Conservation (phyloP, 2,329 filamentous ascomycete species). For the Hyphodiscus sp. region DNA sequence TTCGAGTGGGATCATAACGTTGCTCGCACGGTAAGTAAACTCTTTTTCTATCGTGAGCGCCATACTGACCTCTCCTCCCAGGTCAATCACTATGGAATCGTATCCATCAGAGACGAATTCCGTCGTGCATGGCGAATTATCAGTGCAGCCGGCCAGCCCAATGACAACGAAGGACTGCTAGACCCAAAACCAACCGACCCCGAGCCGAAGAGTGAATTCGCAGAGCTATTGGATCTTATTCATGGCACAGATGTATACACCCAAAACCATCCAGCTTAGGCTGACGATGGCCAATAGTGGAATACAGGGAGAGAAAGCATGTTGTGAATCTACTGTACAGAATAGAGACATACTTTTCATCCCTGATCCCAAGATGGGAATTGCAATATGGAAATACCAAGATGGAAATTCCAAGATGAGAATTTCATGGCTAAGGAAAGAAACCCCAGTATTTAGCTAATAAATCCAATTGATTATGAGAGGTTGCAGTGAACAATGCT, state of each 20-base stretch:
- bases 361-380: too few species aligned
- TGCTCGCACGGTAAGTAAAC: slow-evolving; percentile 58
- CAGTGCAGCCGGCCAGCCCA: slow-evolving; percentile 37
- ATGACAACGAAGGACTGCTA: slow-evolving; percentile 18
- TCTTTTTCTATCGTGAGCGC: background rate
- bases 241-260: slow-evolving; percentile 15
- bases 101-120: slow-evolving; percentile 78
- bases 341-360: too few species aligned
- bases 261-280: too few species aligned
- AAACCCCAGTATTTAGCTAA: too few species aligned
- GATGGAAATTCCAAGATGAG: too few species aligned
- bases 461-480: too few species aligned
- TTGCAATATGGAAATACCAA: too few species aligned
- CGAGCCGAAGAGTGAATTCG: slow-evolving; percentile 12
- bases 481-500: too few species aligned
- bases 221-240: slow-evolving; percentile 20
- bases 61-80: background rate
- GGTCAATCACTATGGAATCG: slow-evolving; percentile 72
- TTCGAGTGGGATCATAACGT: slow-evolving; percentile 88
- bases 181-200: slow-evolving; percentile 11
- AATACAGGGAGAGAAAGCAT: too few species aligned
- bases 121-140: slow-evolving; percentile 72
- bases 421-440: too few species aligned
- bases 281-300: too few species aligned
- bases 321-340: too few species aligned